phyloP scores from a whole-genome alignment of 2,329 filamentous ascomycete species.

The Talaromyces marneffei region DNA sequence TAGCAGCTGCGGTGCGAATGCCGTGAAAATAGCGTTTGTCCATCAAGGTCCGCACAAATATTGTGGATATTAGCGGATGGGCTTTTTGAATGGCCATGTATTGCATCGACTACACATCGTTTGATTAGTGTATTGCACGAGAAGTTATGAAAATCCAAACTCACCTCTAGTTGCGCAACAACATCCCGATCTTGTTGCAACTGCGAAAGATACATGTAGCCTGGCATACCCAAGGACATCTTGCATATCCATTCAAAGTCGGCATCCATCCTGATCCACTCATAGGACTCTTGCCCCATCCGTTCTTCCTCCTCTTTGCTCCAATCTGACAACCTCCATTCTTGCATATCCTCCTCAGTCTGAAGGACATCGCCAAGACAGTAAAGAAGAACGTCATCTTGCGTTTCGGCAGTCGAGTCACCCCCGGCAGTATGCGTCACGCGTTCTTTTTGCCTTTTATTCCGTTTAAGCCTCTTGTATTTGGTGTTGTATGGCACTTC shows the following conservation, averaged over 20 bases:
- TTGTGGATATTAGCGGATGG: constrained; percentile 79
- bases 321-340: constrained; percentile 88
- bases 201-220: constrained; percentile 98
- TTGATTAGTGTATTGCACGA: constrained; percentile 11
- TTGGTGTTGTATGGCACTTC: constrained; percentile 99
- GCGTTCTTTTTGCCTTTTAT: constrained; percentile 73
- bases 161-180: constrained; percentile 67
- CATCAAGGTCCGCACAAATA: constrained; percentile 82
- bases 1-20: constrained; percentile 78
- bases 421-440: constrained; percentile 58
- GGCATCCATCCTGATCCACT: constrained; percentile 97
- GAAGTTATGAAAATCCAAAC: constrained; percentile 12
- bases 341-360: constrained; percentile 68
- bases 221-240: constrained; percentile 74
- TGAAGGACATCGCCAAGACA: constrained; percentile 88
- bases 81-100: constrained; percentile 63
- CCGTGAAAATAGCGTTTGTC: constrained; percentile 91
- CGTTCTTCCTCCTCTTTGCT: constrained; percentile 76
- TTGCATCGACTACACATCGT: constrained; percentile 57
- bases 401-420: constrained; percentile 58
- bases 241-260: constrained; percentile 97
- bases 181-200: constrained; percentile 95
- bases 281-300: constrained; percentile 95
- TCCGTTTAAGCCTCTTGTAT: constrained; percentile 93
- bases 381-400: constrained; percentile 80